Conservation (phyloP, 106 monocot species). For the Dendrobium chrysotoxum region DNA sequence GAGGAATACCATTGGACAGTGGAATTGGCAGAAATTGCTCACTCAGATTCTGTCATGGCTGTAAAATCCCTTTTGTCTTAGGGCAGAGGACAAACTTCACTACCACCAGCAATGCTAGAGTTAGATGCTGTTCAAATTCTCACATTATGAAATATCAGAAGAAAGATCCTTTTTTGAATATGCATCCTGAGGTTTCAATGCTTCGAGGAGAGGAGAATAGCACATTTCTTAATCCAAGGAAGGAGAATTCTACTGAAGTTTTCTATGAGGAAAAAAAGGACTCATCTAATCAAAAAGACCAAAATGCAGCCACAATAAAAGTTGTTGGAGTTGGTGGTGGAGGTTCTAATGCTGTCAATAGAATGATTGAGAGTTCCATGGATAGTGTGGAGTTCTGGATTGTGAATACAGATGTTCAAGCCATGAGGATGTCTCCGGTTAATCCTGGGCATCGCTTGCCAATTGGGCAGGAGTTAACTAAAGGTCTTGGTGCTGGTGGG, state of each 20-base stretch:
- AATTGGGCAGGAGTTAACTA: slow-evolving; percentile 66
- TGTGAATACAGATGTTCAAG: slow-evolving; percentile 97
- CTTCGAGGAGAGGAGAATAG: slow-evolving; percentile 56
- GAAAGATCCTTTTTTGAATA: slow-evolving; percentile 70
- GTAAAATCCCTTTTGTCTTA: neutral
- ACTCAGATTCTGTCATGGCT: neutral
- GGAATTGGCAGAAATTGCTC: neutral
- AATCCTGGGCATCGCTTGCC: slow-evolving; percentile 58
- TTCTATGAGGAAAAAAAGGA: slow-evolving; percentile 18
- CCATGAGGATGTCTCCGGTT: slow-evolving; percentile 75
- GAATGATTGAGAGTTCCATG: slow-evolving; percentile 92
- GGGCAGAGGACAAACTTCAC: neutral
- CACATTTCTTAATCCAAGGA: slow-evolving; percentile 15
- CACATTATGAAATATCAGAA: slow-evolving; percentile 10
- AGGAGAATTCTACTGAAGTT: slow-evolving; percentile 18
- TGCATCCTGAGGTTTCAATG: slow-evolving; percentile 77
- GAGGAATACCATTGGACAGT: neutral
- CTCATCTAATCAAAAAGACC: slow-evolving; percentile 13
- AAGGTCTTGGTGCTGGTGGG: slow-evolving; percentile 83
- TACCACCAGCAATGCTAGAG: neutral
- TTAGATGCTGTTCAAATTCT: slow-evolving; percentile 1
- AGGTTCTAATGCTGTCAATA: slow-evolving; percentile 95
- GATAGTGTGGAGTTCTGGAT: slow-evolving; percentile 99
- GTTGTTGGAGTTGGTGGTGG: slow-evolving; percentile 97
- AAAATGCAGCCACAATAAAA: slow-evolving; percentile 87